Evolutionary conservation across 2,329 filamentous ascomycete genomes (phyloP).

Genomic region (Clathrospora elynae): DNA sequence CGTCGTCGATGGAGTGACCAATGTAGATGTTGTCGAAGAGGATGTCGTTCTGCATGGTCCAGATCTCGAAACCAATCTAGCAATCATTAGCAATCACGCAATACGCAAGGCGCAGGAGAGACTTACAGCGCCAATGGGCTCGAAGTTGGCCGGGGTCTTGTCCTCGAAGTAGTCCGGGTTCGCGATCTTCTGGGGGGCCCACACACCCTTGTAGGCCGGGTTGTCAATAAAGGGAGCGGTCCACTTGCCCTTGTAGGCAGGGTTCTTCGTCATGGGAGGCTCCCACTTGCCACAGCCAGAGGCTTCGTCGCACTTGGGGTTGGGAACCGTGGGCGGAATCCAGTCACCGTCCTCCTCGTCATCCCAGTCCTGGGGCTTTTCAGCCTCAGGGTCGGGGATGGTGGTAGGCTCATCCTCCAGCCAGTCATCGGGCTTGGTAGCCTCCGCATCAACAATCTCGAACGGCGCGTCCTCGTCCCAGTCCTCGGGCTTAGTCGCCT

Average conservation of each 20-base stretch:
- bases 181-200: conserved; percentile 93
- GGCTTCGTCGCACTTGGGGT: conserved; percentile 92
- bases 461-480: conserved; percentile 99
- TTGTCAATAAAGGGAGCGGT: conserved; percentile 91
- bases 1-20: conserved; percentile 93
- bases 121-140: conserved; percentile 96
- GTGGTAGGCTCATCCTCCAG: conserved; percentile 83
- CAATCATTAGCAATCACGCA: conserved; percentile 15
- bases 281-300: conserved; percentile 95
- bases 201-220: conserved; percentile 95
- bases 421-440: conserved; percentile 92
- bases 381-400: conserved; percentile 88
- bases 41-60: conserved; percentile 99
- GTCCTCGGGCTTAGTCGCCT: conserved; percentile 94
- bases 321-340: conserved; percentile 85
- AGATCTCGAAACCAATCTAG: conserved; percentile 97
- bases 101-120: conserved; percentile 4
- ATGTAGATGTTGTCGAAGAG: conserved; percentile 99
- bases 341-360: conserved; percentile 99
- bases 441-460: conserved; percentile 93
- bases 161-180: conserved; percentile 98
- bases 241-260: conserved; percentile 99
- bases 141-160: conserved; percentile 94
- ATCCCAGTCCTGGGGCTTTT: conserved; percentile 99
- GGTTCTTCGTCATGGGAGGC: conserved; percentile 91